Evolutionary conservation across 179 eudicot genomes (phyloP).

Genomic region (Beta macrorhiza): DNA sequence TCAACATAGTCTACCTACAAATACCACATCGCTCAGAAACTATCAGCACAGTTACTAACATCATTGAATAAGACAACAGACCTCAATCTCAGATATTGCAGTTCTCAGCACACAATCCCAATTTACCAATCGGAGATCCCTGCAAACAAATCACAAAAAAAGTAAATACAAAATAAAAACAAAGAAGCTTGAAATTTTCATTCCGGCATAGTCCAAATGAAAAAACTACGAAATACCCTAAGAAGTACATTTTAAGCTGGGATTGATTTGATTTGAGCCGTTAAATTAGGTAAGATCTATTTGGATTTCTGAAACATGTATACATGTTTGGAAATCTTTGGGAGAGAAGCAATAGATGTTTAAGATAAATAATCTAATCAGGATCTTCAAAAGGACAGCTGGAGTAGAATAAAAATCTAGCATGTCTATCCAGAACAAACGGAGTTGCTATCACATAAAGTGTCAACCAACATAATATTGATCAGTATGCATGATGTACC

Average conservation of each 20-base stretch:
- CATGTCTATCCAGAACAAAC: neutral
- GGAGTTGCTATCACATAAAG: neutral
- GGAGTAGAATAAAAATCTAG: neutral
- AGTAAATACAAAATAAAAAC: neutral
- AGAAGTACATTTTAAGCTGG: neutral
- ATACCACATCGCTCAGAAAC: constrained; percentile 22
- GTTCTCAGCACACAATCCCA: constrained; percentile 93
- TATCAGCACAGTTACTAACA: neutral
- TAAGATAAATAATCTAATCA: neutral
- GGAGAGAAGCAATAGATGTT: no score
- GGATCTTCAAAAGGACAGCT: neutral
- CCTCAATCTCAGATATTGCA: constrained; percentile 97
- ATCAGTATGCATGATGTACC: neutral
- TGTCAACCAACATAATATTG: neutral
- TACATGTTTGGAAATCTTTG: neutral
- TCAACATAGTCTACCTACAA: constrained; percentile 78
- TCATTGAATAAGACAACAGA: constrained; percentile 24
- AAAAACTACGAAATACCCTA: no score
- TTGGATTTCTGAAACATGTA: no score
- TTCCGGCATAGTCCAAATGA: neutral
- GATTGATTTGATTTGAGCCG: neutral
- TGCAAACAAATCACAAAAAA: constrained; percentile 23
- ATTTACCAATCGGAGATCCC: constrained; percentile 81
- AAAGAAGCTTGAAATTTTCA: neutral
- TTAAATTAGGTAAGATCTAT: neutral